Base-by-base conservation (phyloP, 2,329 filamentous ascomycete genomes). In the Xenoacremonium recifei region DNA sequence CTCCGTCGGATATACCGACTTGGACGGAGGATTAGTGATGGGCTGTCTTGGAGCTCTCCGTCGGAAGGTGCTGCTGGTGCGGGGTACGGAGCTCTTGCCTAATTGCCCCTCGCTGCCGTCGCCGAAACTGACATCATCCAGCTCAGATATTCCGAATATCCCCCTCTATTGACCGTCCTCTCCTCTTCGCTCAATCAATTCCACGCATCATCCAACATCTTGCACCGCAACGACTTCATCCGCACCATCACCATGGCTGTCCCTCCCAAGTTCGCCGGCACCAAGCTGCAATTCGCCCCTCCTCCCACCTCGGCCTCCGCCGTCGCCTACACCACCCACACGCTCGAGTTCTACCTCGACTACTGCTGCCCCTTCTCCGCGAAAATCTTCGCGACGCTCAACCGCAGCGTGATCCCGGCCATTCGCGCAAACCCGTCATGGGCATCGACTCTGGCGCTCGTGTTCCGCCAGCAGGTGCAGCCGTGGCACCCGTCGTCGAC, bases 401-500 rank as follows among this genome's bases (percentile, higher is more conserved):
- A 85, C 67, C 71, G 66, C 43, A 67, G 73, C 21, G 79, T 95
- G 44, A 72, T 80, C 45, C 84, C 87, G 1, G 64, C 79, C 35
- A 74, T 95, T 54, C 72, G 76, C 47, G 56, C 73, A 37, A 82
- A 82, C 56, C 82, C 86, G 50, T 55, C 69, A 18, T 74, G 71
- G 63, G 63, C 71, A 12, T 53, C 71, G 45, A 76, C 75, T 47
- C 70, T 96, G 3, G 77, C 87, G 55, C 74, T 95, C 54, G 79
- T 97, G 59, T 88, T 96, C 74, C 85, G 91, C 37, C 91, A 92
- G 64, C 90, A 96, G 64, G 81, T 96, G 58, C 90, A 96, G 71
- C 89, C 90, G 12, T 96, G 92, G 92, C 91, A 97, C 69, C 92
- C 92, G 2, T 89, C 86, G 16, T 90, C 82, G 30, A 90, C 86